Base-by-base conservation (phyloP, 148 eudicot genomes). In the Pharnaceum exiguum region DNA sequence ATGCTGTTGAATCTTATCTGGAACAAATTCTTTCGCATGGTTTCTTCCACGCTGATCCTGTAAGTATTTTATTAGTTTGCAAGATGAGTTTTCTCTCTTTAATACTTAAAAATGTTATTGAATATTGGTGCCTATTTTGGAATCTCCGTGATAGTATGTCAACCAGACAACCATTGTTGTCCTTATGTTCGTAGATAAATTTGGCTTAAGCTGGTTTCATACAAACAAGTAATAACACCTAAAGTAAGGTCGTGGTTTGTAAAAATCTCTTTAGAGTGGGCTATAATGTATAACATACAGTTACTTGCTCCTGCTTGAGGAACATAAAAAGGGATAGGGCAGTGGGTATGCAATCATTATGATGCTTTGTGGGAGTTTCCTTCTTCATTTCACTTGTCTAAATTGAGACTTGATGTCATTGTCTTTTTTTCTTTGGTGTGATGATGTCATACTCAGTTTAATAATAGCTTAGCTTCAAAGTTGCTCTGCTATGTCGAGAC, bases 31-130 rank as follows among this genome's bases (percentile, higher is more conserved):
- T 90, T 59, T 75, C 96, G 59, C 95, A 87, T 74, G 97, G 97
- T 10, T 91, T 90, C 62, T 91, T 91, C 77, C 97, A 91, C 75
- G 97, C 97, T 56, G 97, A 91, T 59, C 97, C 97, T 40, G 97
- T 91, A 65, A 80, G 97, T 77, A 63, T 44, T 47, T 57, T 17
- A 19, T 26, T n/a, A n/a, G n/a, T n/a, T n/a, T n/a, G n/a, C n/a
- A n/a, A n/a, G n/a, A n/a, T n/a, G n/a, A n/a, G n/a, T 2, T 26
- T 25, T 3, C 23, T 8, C 8, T 5, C 38, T 40, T 38, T n/a
- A n/a, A n/a, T n/a, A n/a, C n/a, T n/a, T n/a, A n/a, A n/a, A n/a
- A n/a, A n/a, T n/a, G n/a, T n/a, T n/a, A n/a, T n/a, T n/a, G n/a
- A n/a, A n/a, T n/a, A n/a, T n/a, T n/a, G n/a, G n/a, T n/a, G n/a